Conservation (phyloP, 108 stramenopile genomes). For the Fragilariopsis cylindrus region DNA sequence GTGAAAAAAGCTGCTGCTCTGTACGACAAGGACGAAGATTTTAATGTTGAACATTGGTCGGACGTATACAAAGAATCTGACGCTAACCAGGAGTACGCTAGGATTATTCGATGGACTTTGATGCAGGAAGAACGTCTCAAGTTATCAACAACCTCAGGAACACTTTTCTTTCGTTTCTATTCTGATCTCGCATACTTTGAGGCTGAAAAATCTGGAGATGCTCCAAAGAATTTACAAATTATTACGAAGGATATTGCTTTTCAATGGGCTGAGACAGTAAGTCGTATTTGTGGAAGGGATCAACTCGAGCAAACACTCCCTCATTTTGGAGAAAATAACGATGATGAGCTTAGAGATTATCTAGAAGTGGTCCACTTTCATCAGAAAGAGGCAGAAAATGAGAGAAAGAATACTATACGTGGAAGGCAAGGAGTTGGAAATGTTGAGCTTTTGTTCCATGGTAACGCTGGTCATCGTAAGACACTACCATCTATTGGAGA, state of each 20-base stretch:
- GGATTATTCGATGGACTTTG: conserved; percentile 50
- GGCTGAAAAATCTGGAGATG: conserved; percentile 6
- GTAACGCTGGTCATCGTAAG: not conserved
- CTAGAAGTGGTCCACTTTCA: conserved; percentile 36
- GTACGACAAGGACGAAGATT: conserved; percentile 11
- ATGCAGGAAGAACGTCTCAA: conserved; percentile 70
- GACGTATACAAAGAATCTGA: conserved; percentile 14
- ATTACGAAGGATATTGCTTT: conserved; percentile 56
- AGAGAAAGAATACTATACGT: not conserved
- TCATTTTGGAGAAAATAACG: conserved; percentile 55
- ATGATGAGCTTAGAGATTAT: conserved; percentile 60
- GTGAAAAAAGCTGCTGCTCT: conserved; percentile 17
- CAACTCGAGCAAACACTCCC: conserved; percentile 57
- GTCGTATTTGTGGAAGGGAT: conserved; percentile 49
- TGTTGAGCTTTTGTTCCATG: not conserved
- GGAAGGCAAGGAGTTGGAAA: not conserved
- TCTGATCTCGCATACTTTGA: conserved; percentile 70
- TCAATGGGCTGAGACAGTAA: conserved; percentile 81
- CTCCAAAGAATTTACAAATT: conserved; percentile 13
- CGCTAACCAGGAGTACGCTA: conserved; percentile 26
- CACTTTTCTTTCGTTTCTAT: conserved; percentile 70
- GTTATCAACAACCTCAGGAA: conserved; percentile 42
- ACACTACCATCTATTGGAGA: too few species aligned
- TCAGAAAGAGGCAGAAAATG: conserved; percentile 20
- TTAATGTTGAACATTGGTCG: conserved; percentile 28